Base-by-base conservation (phyloP, 345 rosid species). In the Eucalyptus globulus region DNA sequence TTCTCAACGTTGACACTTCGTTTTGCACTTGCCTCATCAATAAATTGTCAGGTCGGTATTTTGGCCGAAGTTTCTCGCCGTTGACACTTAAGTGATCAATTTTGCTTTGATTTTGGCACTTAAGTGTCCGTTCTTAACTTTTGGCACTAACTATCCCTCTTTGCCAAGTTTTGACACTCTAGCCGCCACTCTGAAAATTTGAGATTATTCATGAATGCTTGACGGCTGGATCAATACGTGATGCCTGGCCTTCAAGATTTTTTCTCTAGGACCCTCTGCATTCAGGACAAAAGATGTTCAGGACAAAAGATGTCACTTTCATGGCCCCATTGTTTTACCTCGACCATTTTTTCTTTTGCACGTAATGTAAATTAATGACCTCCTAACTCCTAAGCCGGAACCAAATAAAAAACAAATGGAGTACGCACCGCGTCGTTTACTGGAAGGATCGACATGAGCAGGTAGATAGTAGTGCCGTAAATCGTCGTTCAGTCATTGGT, bases 1-100 rank as follows among this genome's bases (percentile, higher is more conserved):
- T 53, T 53, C 24, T 53, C 5, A 0, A 1, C 0, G 0, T 53
- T 19, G 24, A 53, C 9, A 19, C 10, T 53, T 53, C 0, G 0
- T 53, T 53, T 19, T 53, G 10, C 5, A 53, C 56, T 53, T 53
- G 56, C 10, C 5, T 53, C 24, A 1, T 3, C 1, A 4, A 3
- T 19, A 53, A 53, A 53, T 53, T 2, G 0, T 2, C 2, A 19
- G 1, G 56, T 53, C 0, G 3, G 0, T 8, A 53, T 19, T 53
- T 53, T 53, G 2, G 2, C 6, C 6, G 1, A 5, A 49, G 5
- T 49, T 49, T 49, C 6, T 49, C 15, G 1, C 14, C 50, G 50
- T 13, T 14, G 5, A 49, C 5, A 49, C 5, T 49, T 49, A 49
- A 49, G 50, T 49, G 1, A 49, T 49, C 6, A 0, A 49, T 49